phyloP scores from a whole-genome alignment of 495 filamentous ascomycete species.

The Annulohypoxylon nitens region DNA sequence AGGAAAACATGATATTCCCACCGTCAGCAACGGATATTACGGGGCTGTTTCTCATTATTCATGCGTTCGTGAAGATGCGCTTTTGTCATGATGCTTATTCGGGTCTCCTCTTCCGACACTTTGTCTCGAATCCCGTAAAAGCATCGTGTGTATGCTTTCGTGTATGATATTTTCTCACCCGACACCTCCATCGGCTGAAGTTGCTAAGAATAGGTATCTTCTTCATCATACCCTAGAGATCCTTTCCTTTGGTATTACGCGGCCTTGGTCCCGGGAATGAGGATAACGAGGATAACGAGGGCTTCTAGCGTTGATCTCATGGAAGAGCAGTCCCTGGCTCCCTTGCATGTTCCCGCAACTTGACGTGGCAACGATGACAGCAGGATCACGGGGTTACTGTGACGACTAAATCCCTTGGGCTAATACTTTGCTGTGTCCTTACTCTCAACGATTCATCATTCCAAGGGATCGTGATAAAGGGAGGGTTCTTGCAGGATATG shows the following conservation, averaged over 20 bases:
- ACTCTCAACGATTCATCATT: neutral
- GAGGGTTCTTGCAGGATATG: neutral
- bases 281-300: neutral
- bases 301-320: neutral
- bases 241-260: neutral
- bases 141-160: neutral
- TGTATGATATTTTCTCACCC: neutral
- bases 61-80: conserved; percentile 9
- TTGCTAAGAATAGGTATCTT: conserved; percentile 17
- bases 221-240: neutral
- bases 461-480: no score
- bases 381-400: neutral
- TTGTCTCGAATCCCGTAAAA: neutral
- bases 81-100: conserved; percentile 1
- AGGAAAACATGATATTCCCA: conserved; percentile 1
- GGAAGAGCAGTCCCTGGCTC: neutral
- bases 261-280: neutral
- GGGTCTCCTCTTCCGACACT: conserved; percentile 3
- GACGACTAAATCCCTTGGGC: no score
- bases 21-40: neutral
- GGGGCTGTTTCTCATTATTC: conserved; percentile 17
- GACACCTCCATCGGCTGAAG: neutral
- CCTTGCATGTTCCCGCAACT: neutral
- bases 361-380: neutral
- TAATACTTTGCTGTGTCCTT: no score